A percentile compares a stretch with the other conserved stretches of the same genome.
These are phyloP conservation scores for Hymenoscyphus repandus DNA, from an alignment of 2,329 filamentous ascomycete genomes.

Conservation along the genomic window DNA sequence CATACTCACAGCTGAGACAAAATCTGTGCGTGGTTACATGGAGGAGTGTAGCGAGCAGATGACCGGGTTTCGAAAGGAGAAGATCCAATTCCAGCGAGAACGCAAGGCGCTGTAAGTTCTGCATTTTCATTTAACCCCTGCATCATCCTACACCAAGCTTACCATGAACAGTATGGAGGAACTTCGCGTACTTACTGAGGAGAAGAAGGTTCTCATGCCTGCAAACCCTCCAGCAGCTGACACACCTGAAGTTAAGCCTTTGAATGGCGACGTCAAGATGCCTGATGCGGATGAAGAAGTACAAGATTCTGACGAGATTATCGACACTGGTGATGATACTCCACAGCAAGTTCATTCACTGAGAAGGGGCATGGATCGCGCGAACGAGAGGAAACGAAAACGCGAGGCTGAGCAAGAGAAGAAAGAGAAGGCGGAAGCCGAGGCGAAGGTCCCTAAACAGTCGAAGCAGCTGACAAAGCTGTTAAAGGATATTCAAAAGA, in stretches of 20 bases:
- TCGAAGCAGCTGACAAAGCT: constrained; percentile 86
- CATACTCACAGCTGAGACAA: constrained; percentile 80
- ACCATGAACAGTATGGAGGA: constrained; percentile 57
- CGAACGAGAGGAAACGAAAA: constrained; percentile 69
- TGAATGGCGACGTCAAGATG: constrained; percentile 55
- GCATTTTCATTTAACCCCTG: neutral
- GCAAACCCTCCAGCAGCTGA: constrained; percentile 66
- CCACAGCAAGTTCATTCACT: constrained; percentile 48
- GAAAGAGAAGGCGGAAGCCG: constrained; percentile 52
- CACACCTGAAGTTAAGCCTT: constrained; percentile 39
- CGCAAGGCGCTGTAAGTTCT: constrained; percentile 58
- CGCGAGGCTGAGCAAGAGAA: constrained; percentile 68
- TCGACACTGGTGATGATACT: constrained; percentile 65
- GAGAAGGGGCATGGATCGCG: constrained; percentile 61
- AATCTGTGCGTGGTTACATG: constrained; percentile 80
- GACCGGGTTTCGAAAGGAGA: constrained; percentile 91
- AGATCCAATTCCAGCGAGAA: constrained; percentile 84
- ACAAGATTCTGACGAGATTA: constrained; percentile 52
- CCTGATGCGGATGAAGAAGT: constrained; percentile 59
- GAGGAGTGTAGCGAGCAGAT: constrained; percentile 90
- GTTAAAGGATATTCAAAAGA: constrained; percentile 81
- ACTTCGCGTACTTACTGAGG: constrained; percentile 63
- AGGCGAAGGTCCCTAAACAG: constrained; percentile 63
- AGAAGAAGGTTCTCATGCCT: constrained; percentile 66
- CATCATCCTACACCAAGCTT: constrained; percentile 18